Percentiles rank a stretch among this genome's conserved stretches.
Conservation (phyloP, 192 early-diverging fungal genomes). For the Spizellomyces punctatus region DNA sequence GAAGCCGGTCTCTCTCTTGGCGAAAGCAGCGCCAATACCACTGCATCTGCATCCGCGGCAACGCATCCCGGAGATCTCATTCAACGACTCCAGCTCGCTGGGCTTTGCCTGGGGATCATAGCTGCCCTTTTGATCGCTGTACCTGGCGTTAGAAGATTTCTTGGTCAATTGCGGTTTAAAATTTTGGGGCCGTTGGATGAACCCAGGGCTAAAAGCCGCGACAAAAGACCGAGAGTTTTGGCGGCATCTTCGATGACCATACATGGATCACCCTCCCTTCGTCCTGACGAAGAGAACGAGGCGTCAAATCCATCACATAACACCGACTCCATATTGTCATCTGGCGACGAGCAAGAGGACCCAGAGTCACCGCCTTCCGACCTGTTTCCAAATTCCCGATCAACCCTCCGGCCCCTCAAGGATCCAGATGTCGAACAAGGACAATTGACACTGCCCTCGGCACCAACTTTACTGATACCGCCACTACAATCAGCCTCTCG, state of each 20-base stretch:
- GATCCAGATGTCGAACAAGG: constrained; percentile 16
- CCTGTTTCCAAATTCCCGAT: not conserved
- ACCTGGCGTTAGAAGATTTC: constrained; percentile 2
- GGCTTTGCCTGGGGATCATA: constrained; percentile 5
- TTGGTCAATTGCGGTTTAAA: not conserved
- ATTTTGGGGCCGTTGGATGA: constrained; percentile 21
- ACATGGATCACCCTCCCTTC: not conserved
- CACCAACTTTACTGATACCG: too few species aligned
- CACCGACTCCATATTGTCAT: not conserved
- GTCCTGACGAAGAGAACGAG: not conserved
- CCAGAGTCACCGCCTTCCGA: not conserved
- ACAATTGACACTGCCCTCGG: not conserved
- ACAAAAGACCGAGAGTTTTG: not conserved
- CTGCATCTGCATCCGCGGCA: not conserved
- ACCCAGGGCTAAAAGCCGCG: not conserved
- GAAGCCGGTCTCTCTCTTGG: constrained; percentile 21
- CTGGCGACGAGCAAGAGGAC: not conserved
- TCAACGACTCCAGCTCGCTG: constrained; percentile 3
- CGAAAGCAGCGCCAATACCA: not conserved
- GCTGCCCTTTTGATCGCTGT: constrained; percentile 10
- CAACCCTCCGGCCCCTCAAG: not conserved
- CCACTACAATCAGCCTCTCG: constrained; percentile 1
- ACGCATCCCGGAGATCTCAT: constrained; percentile 1
- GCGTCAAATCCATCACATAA: not conserved
- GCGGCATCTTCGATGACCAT: not conserved